Base-by-base conservation (phyloP, 2,329 filamentous ascomycete genomes). In the Purpureocillium lavendulum region DNA sequence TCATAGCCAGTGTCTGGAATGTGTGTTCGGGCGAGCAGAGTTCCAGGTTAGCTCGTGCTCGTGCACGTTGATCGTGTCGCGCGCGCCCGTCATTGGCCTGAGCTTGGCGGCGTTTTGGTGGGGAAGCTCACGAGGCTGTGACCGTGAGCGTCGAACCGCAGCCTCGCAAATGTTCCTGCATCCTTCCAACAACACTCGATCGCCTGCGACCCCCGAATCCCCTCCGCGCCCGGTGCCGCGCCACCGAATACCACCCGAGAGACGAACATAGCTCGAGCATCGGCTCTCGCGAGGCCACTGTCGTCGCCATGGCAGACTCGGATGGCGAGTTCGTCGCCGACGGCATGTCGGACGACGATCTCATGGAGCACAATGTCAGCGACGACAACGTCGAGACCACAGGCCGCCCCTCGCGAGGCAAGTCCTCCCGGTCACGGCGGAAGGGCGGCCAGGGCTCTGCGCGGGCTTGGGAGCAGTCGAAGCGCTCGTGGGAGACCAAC, bases 401-500 rank as follows among this genome's bases (percentile, higher is more conserved):
- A 17, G 16, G 39, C 33, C 52, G 57, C 33, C 45, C 54, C 18
- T 40, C 51, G 12, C 49, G 56, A 35, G 53, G 53, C 26, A 59
- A 58, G 35, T 33, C 49, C 14, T 44, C 54, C 2, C 49, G 52
- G 28, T 38, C 46, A 4, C 50, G 56, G 16, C 45, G 49, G 29
- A 66, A 62, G 41, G 56, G 52, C 40, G 53, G 56, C n/a, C 47
- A 56, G n/a, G 56, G 60, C 38, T 52, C 59, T 13, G 71, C 70
- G 53, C 75, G 77, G 15, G 73, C 77, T 3, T 83, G 79, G 79
- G 79, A 83, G 57, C 70, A 77, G 56, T 76, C 81, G 18, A 76
- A 79, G 57, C 68, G 79, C 40, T 79, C 75, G 15, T 83, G 79
- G 79, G 86, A 90, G 56, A 77, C 76, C 7, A 76, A 89, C 28